Base-by-base conservation (phyloP, 2,329 filamentous ascomycete genomes). In the Alternaria dauci region DNA sequence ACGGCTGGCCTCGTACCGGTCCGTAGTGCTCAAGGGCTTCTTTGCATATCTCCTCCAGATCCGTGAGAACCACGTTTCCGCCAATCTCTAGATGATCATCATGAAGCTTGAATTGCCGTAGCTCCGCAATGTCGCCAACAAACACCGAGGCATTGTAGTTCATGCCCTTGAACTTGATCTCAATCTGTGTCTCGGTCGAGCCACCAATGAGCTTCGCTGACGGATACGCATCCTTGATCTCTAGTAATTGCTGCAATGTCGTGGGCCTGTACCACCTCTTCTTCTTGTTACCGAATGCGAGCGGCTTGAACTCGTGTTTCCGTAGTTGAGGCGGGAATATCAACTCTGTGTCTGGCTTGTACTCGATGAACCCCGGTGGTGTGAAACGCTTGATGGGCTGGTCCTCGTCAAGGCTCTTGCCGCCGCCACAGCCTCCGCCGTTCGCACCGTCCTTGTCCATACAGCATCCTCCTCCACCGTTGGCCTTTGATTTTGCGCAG, bases 81-180 rank as follows among this genome's bases (percentile, higher is more conserved):
- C 95, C 95, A 65, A 99, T 88, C 72, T 97, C 93, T n/a, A 98
- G 80, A 68, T 93, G 85, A 59, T 96, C 89, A 5, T 94, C 89
- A 42, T 91, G 85, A 76, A 97, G 90, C 4, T 83, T 84, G 75
- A 92, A 98, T 67, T 94, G 90, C 12, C 93, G 86, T 59, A 99
- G 81, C 79, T 98, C 95, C 1, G 92, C 83, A 59, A 99, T 97
- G 72, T 99, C 95, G 11, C 94, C 94, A 9, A 98, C 91, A 68
- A 91, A 98, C 0, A 99, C 91, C 0, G 94, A 97, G 1, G 92
- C 88, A 4, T 90, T 90, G 75, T 98, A 98, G 70, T 93, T 87
- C 83, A 97, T 87, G 1, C 90, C 93, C 81, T 98, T 98, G 86
- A 99, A 98, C 80, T 97, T 97, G 81, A 96, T 91, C 80, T 99